phyloP scores from a whole-genome alignment of 495 filamentous ascomycete genomes.

The Podospora fimiseda region DNA sequence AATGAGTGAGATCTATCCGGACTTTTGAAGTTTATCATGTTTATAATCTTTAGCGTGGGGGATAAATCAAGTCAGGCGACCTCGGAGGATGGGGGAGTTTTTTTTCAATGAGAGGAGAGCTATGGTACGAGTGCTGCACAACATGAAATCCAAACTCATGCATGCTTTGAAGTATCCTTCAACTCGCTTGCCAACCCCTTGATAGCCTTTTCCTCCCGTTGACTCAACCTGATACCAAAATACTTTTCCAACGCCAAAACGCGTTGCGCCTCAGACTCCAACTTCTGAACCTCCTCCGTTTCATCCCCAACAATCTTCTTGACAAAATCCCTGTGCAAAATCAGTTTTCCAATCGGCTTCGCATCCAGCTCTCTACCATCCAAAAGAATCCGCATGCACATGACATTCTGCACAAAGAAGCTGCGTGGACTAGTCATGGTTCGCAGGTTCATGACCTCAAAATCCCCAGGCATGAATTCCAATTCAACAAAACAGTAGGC shows the following conservation, averaged over 20 bases:
- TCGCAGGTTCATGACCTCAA: slow-evolving; percentile 56
- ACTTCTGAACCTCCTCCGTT: slow-evolving; percentile 40
- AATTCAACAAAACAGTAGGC: slow-evolving; percentile 37
- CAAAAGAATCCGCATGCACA: slow-evolving; percentile 37
- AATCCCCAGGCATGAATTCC: slow-evolving; percentile 41
- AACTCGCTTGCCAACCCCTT: slow-evolving; percentile 44
- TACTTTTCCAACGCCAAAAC: slow-evolving; percentile 45
- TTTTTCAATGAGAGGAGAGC: neutral
- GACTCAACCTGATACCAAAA: slow-evolving; percentile 49
- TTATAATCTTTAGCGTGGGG: no score
- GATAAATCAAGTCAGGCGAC: no score
- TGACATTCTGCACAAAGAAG: slow-evolving; percentile 37
- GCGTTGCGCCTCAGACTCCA: slow-evolving; percentile 47
- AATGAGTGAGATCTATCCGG: no score
- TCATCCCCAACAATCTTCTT: slow-evolving; percentile 49
- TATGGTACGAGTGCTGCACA: neutral
- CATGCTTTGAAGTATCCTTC: slow-evolving; percentile 7
- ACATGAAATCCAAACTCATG: neutral
- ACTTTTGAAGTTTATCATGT: no score
- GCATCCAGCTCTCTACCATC: slow-evolving; percentile 27
- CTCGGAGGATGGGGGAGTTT: no score
- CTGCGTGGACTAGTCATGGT: slow-evolving; percentile 32
- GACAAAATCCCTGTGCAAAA: slow-evolving; percentile 50
- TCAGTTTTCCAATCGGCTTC: slow-evolving; percentile 31
- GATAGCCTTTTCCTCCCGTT: slow-evolving; percentile 50